Evolutionary conservation across 345 rosid genomes (phyloP).

Genomic region (Arabidopsis arenosa): DNA sequence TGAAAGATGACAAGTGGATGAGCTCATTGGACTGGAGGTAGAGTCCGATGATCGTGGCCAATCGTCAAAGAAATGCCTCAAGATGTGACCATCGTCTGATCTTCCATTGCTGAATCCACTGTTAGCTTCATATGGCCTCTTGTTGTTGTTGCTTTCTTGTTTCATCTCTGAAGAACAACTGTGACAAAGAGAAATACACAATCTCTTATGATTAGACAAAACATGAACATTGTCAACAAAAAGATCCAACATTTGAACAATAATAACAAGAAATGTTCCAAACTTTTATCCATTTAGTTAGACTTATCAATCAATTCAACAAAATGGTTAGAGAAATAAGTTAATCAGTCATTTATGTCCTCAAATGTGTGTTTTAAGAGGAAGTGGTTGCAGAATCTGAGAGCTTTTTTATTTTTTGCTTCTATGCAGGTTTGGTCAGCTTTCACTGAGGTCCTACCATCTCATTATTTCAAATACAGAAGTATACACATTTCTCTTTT

Average conservation of each 20-base stretch:
- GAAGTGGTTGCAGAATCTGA: conserved; percentile 43
- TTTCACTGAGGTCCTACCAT: conserved; percentile 49
- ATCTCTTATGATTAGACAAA: conserved; percentile 4
- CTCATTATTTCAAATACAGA: conserved; percentile 35
- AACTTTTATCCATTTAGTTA: neutral
- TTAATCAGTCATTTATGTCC: conserved; percentile 9
- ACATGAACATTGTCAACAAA: conserved; percentile 11
- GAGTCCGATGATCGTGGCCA: conserved; percentile 75
- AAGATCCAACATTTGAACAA: neutral
- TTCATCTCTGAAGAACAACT: conserved; percentile 57
- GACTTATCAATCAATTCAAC: neutral
- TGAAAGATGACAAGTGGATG: conserved; percentile 60
- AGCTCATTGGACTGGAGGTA: conserved; percentile 46
- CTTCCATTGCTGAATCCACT: conserved; percentile 49
- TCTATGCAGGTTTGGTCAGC: conserved; percentile 44
- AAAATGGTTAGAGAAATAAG: neutral
- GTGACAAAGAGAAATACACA: conserved; percentile 19
- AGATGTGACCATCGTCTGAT: conserved; percentile 65
- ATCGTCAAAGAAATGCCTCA: conserved; percentile 90
- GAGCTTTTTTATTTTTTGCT: conserved; percentile 31
- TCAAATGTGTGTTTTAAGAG: conserved; percentile 51
- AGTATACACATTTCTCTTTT: conserved; percentile 9
- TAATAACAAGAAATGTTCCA: conserved; percentile 10
- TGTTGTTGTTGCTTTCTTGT: conserved; percentile 44
- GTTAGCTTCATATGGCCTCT: conserved; percentile 50